Evolutionary conservation across 352 stramenopile species (phyloP).

Genomic region (Globisporangium nodosum): DNA sequence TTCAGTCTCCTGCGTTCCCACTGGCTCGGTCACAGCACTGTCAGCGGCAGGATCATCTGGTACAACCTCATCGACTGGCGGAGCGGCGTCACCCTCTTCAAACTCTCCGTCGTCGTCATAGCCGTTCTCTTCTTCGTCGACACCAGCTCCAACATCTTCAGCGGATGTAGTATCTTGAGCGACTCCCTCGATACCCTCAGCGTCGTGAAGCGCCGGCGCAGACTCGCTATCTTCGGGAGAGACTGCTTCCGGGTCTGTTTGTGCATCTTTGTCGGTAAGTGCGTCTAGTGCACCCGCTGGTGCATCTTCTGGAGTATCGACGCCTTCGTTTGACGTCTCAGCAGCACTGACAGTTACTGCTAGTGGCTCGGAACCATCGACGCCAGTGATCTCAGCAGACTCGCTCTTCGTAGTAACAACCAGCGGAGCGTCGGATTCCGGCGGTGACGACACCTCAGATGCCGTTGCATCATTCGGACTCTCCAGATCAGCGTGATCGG

Average conservation of each 20-base stretch:
- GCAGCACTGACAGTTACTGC: no score
- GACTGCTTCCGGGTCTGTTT: neutral
- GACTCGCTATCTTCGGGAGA: neutral
- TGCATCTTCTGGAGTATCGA: neutral
- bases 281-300: neutral
- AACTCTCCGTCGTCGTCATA: conserved; percentile 4
- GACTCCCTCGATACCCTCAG: neutral
- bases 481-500: neutral
- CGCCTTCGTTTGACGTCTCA: neutral
- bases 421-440: neutral
- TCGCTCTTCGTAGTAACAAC: neutral
- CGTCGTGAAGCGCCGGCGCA: neutral
- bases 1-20: neutral
- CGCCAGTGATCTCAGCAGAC: neutral
- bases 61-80: neutral
- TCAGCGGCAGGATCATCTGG: neutral
- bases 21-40: neutral
- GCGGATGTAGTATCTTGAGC: neutral
- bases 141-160: neutral
- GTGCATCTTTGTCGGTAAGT: neutral
- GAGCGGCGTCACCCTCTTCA: neutral
- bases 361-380: neutral
- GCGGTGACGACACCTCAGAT: neutral
- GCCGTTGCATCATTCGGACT: neutral
- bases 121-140: neutral